Evolutionary conservation across 1,284 basidiomycete genomes (phyloP).

Genomic region (Tausonia pullulans): DNA sequence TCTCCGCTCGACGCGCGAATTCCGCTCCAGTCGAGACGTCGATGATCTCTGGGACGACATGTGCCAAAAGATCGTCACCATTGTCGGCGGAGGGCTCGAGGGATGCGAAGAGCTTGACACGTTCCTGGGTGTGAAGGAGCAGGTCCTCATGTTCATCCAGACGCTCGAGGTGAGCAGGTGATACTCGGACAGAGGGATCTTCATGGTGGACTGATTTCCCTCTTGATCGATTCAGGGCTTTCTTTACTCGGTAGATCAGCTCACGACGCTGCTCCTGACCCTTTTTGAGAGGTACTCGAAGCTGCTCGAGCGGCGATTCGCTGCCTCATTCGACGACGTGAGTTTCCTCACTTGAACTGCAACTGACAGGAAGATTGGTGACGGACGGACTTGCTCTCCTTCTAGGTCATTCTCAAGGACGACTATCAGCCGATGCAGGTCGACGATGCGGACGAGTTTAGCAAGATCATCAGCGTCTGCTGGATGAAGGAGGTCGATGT

Average conservation of each 20-base stretch:
- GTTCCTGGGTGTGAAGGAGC: slow-evolving; percentile 75
- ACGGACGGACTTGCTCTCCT: neutral
- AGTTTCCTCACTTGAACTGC: slow-evolving; percentile 14
- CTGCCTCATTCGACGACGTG: slow-evolving; percentile 67
- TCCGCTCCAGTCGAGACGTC: slow-evolving; percentile 48
- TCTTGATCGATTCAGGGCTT: slow-evolving; percentile 48
- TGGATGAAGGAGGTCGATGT: slow-evolving; percentile 69
- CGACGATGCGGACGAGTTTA: slow-evolving; percentile 57
- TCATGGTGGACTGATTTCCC: neutral
- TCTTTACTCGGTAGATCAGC: slow-evolving; percentile 67
- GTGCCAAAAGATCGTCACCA: slow-evolving; percentile 61
- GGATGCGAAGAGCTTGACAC: slow-evolving; percentile 70
- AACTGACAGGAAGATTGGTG: no score
- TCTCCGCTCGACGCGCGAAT: slow-evolving; percentile 58
- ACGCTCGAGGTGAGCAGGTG: slow-evolving; percentile 64
- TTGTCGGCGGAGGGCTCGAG: slow-evolving; percentile 61
- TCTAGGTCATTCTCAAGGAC: slow-evolving; percentile 72
- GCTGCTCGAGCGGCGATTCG: slow-evolving; percentile 72
- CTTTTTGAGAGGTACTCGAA: slow-evolving; percentile 85
- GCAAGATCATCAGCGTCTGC: slow-evolving; percentile 66
- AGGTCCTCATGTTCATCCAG: slow-evolving; percentile 76
- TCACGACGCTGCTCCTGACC: slow-evolving; percentile 73
- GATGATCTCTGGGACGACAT: slow-evolving; percentile 95
- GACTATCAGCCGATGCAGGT: slow-evolving; percentile 88
- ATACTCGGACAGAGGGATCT: neutral